Percentiles rank a stretch among this genome's conserved stretches.
Evolutionary conservation across 2,329 filamentous ascomycete species (phyloP).

Genomic region (Aspergillus neotritici): DNA sequence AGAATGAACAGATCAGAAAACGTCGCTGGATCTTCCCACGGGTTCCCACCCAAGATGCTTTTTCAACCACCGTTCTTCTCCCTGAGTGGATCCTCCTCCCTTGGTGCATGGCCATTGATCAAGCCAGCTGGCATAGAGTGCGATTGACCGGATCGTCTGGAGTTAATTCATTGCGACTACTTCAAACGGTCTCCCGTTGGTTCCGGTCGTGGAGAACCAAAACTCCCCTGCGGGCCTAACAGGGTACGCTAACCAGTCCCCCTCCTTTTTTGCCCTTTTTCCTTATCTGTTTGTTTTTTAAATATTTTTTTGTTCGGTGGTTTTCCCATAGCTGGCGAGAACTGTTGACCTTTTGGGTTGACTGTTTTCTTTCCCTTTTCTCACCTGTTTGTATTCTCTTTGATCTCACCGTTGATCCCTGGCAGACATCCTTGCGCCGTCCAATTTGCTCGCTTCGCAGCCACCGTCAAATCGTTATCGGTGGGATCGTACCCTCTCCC

Average conservation of each 20-base stretch:
- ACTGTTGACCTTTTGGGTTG: not conserved
- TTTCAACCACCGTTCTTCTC: no score
- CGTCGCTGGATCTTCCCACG: no score
- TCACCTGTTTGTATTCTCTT: not conserved
- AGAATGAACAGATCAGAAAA: no score
- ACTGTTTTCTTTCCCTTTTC: not conserved
- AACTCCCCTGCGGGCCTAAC: no score
- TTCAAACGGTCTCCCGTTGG: constrained; percentile 9
- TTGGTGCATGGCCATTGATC: no score
- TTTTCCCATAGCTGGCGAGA: not conserved
- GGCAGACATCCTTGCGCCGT: no score
- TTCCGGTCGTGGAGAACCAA: constrained; percentile 7
- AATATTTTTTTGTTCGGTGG: not conserved
- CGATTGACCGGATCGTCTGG: not conserved
- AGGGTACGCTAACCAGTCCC: no score
- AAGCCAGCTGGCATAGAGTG: not conserved
- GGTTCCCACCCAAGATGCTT: no score
- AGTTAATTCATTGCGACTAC: constrained; percentile 10
- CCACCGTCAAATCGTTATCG: no score
- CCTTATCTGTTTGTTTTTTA: not conserved
- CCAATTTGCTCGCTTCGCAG: no score
- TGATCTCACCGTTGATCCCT: not conserved
- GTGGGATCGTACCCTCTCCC: no score
- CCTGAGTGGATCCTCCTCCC: no score
- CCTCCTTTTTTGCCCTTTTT: constrained; percentile 1